A percentile compares a stretch with the other conserved stretches of the same genome.
Evolutionary conservation across 345 rosid genomes (phyloP).

Genomic region (Sisymbrium irio): DNA sequence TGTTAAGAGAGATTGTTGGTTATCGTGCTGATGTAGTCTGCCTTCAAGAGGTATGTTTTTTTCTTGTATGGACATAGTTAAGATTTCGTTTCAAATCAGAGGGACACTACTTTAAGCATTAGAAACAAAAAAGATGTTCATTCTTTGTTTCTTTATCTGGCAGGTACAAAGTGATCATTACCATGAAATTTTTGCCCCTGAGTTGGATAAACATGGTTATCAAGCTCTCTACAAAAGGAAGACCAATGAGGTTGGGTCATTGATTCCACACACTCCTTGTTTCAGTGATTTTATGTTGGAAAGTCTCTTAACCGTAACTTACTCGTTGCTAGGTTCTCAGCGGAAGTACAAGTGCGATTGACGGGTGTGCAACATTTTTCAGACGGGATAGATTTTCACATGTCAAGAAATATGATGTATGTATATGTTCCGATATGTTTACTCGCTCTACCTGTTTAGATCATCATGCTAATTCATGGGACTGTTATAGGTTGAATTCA

Average conservation of each 20-base stretch:
- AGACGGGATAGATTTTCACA: constrained; percentile 93
- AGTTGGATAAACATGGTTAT: constrained; percentile 96
- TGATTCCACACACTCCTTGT: background rate
- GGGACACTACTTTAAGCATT: constrained; percentile 8
- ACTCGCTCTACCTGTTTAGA: background rate
- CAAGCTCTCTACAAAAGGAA: constrained; percentile 88
- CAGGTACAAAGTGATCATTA: constrained; percentile 98
- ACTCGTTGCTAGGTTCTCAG: constrained; percentile 57
- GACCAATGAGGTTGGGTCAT: constrained; percentile 81
- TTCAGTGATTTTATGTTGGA: background rate
- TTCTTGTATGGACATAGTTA: background rate
- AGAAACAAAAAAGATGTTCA: constrained; percentile 15
- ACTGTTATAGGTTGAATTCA: constrained; percentile 83
- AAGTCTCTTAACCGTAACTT: background rate
- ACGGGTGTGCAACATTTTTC: constrained; percentile 98
- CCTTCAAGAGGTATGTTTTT: constrained; percentile 77
- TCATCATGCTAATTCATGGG: constrained; percentile 22
- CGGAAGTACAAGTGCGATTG: constrained; percentile 62
- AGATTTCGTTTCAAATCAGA: constrained; percentile 4
- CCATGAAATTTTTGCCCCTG: constrained; percentile 81
- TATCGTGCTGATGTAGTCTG: constrained; percentile 97
- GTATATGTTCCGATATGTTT: constrained; percentile 26
- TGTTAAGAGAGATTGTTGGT: constrained; percentile 91
- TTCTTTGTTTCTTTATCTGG: constrained; percentile 11
- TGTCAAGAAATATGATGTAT: constrained; percentile 98